These are phyloP conservation scores for Noccaea caerulescens DNA, from an alignment of 345 rosid genomes.

Conservation along the genomic window DNA sequence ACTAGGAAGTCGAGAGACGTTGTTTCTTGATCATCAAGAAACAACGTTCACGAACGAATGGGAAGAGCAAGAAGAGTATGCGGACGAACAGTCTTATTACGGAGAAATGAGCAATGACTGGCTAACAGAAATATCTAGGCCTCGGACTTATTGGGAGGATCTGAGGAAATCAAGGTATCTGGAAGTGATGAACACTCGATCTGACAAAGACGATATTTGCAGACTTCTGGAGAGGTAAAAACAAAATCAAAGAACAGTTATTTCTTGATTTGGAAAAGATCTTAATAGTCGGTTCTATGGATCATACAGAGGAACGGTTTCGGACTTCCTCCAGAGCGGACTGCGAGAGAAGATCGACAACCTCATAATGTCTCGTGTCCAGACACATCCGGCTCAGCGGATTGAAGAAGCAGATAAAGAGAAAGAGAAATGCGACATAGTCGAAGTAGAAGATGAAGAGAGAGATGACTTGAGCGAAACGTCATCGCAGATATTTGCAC, in stretches of 20 bases:
- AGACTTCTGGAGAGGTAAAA: constrained; percentile 74
- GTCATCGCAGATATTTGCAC: constrained; percentile 50
- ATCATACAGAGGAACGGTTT: constrained; percentile 70
- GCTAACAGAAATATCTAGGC: constrained; percentile 74
- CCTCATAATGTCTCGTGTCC: constrained; percentile 55
- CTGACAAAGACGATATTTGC: constrained; percentile 66
- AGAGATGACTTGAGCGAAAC: constrained; percentile 44
- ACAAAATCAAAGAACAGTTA: background rate
- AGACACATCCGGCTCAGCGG: constrained; percentile 50
- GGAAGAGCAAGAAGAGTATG: constrained; percentile 49
- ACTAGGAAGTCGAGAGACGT: constrained; percentile 13
- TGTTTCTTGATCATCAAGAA: constrained; percentile 29
- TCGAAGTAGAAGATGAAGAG: constrained; percentile 35
- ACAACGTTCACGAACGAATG: constrained; percentile 10
- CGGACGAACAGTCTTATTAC: constrained; percentile 36
- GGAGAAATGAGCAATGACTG: constrained; percentile 58
- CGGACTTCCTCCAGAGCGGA: constrained; percentile 70
- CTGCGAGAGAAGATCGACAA: constrained; percentile 71
- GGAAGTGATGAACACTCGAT: constrained; percentile 58
- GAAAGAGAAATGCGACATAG: constrained; percentile 38
- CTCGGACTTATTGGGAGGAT: constrained; percentile 84
- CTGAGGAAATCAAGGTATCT: constrained; percentile 68
- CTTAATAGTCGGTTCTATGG: background rate
- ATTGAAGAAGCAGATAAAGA: constrained; percentile 28
- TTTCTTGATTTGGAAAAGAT: background rate